Conservation (phyloP, 2,329 filamentous ascomycete genomes). For the Fusarium pseudograminearum region DNA sequence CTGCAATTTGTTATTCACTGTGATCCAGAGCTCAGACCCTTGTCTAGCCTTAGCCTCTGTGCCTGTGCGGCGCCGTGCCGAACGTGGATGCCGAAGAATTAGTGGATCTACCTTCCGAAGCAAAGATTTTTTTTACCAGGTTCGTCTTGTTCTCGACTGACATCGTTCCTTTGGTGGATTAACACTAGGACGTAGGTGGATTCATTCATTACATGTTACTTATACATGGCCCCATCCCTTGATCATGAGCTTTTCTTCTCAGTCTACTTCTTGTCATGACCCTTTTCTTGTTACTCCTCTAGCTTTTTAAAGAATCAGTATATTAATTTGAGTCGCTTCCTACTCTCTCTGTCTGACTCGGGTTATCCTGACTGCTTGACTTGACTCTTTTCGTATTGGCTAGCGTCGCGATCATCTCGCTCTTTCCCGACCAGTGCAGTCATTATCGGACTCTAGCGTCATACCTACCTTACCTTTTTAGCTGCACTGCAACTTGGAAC, state of each 20-base stretch:
- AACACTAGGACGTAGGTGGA: constrained; percentile 12
- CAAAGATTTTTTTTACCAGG: constrained; percentile 34
- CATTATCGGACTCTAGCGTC: constrained; percentile 38
- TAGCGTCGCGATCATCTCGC: constrained; percentile 34
- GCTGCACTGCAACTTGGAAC: constrained; percentile 14
- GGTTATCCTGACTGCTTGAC: constrained; percentile 3
- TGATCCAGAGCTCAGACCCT: constrained; percentile 13
- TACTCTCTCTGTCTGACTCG: not conserved
- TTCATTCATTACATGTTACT: constrained; percentile 21
- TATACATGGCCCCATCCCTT: constrained; percentile 40
- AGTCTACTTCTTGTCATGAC: not conserved
- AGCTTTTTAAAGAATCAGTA: not conserved
- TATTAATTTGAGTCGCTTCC: constrained; percentile 14
- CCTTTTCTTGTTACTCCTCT: not conserved
- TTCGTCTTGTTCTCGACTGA: constrained; percentile 18
- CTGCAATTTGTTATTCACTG: not conserved
- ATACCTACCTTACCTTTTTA: constrained; percentile 24
- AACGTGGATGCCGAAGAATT: constrained; percentile 37
- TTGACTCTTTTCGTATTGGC: constrained; percentile 20
- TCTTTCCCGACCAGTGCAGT: constrained; percentile 8
- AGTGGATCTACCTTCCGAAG: constrained; percentile 23
- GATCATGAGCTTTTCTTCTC: constrained; percentile 1
- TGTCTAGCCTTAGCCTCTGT: not conserved
- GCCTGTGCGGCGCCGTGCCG: constrained; percentile 38
- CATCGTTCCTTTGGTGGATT: constrained; percentile 13